Percentiles rank a stretch among this genome's conserved stretches.
phyloP scores from a whole-genome alignment of 2,329 filamentous ascomycete genomes.

The Cercospora zeina region DNA sequence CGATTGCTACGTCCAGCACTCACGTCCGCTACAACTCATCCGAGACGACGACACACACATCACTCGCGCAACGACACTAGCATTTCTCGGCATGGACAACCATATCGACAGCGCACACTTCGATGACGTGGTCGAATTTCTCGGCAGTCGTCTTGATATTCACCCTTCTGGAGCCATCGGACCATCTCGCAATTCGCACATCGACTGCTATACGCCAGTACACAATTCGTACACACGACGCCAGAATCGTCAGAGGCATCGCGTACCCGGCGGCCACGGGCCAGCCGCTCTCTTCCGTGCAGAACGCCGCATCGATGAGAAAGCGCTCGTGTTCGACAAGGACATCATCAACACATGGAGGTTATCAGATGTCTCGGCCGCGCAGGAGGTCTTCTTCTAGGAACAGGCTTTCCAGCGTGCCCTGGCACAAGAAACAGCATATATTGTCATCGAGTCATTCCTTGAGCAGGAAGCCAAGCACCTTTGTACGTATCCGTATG shows the following conservation, averaged over 20 bases:
- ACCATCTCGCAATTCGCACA: conserved; percentile 22
- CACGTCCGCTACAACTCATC: background rate
- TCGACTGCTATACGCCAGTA: conserved; percentile 29
- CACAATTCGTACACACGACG: conserved; percentile 25
- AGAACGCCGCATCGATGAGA: background rate
- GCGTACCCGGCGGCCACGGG: background rate
- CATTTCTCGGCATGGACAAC: background rate
- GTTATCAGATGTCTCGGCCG: conserved; percentile 23
- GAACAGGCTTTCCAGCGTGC: conserved; percentile 34
- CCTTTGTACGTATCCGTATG: background rate
- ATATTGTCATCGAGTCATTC: conserved; percentile 32
- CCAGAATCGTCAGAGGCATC: background rate
- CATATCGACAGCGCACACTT: background rate
- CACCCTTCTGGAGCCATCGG: conserved; percentile 24
- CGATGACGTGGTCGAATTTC: background rate
- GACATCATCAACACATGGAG: conserved; percentile 34
- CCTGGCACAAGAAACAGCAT: conserved; percentile 29
- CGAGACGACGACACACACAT: background rate
- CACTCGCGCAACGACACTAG: background rate
- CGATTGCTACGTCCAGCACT: background rate
- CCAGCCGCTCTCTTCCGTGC: background rate
- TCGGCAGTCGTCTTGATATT: conserved; percentile 7
- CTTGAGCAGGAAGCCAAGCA: conserved; percentile 18
- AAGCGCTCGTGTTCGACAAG: conserved; percentile 31
- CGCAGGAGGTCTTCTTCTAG: conserved; percentile 34